These are phyloP conservation scores for Fusarium sp. DNA, from an alignment of 2,329 filamentous ascomycete species.

Conservation along the genomic window DNA sequence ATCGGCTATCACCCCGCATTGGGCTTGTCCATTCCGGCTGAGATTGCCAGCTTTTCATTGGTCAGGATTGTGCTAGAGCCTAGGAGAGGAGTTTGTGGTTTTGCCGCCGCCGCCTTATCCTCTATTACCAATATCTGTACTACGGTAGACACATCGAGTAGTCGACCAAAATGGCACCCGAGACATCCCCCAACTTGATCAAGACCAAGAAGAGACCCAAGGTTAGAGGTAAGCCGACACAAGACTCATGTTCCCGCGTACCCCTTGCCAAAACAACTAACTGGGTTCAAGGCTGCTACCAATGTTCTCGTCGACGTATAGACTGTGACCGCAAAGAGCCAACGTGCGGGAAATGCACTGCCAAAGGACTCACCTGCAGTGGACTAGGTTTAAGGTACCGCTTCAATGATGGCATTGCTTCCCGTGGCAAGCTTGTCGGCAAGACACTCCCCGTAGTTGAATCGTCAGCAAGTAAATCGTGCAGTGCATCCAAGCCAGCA, in stretches of 20 bases:
- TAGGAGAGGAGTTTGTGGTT: too few species aligned
- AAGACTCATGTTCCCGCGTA: rapidly evolving
- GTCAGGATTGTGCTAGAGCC: background rate
- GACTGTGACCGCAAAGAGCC: slow-evolving; percentile 41
- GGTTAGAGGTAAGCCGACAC: slow-evolving; percentile 20
- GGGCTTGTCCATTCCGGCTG: background rate
- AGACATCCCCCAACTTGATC: slow-evolving; percentile 5
- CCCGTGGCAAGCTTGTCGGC: slow-evolving; percentile 36
- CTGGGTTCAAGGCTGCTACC: slow-evolving; percentile 29
- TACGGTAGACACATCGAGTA: too few species aligned
- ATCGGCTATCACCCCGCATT: slow-evolving; percentile 21
- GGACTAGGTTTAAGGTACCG: slow-evolving; percentile 38
- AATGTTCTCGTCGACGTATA: slow-evolving; percentile 41
- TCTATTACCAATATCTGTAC: too few species aligned
- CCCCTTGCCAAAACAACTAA: background rate
- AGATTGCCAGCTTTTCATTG: slow-evolving; percentile 2
- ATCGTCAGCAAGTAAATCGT: background rate
- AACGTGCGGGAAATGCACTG: slow-evolving; percentile 34
- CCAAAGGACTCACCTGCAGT: slow-evolving; percentile 38
- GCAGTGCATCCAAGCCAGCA: rapidly evolving
- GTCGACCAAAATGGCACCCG: slow-evolving; percentile 7
- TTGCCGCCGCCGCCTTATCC: too few species aligned
- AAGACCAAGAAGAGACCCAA: slow-evolving; percentile 32
- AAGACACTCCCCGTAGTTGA: slow-evolving; percentile 31
- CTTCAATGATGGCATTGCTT: slow-evolving; percentile 41